phyloP scores from a whole-genome alignment of 2,329 filamentous ascomycete species.

The Calonectria hawksworthii region DNA sequence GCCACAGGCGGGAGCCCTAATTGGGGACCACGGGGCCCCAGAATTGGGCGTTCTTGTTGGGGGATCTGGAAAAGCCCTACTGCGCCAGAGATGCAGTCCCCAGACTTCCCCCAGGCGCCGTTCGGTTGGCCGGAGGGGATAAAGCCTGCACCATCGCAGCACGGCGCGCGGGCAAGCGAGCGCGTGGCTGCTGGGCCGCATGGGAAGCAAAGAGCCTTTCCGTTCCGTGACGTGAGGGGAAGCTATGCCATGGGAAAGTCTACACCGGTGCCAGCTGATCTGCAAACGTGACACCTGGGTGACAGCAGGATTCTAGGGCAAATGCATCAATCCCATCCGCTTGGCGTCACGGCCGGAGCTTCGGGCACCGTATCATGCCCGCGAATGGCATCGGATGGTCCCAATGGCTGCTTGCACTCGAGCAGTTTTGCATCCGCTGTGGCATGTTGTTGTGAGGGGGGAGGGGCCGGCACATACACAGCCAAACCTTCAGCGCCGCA shows the following conservation, averaged over 20 bases:
- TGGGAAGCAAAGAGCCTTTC: not conserved
- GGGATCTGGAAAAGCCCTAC: slow-evolving; percentile 22
- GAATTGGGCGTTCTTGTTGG: slow-evolving; percentile 20
- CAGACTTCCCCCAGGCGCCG: not conserved
- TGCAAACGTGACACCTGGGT: slow-evolving; percentile 22
- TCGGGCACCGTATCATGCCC: not conserved
- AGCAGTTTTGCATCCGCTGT: not conserved
- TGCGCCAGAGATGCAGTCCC: not conserved
- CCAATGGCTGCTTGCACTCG: not conserved
- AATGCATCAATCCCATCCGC: not conserved
- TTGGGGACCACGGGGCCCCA: slow-evolving; percentile 24
- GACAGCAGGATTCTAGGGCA: slow-evolving; percentile 16
- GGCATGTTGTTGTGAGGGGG: not conserved
- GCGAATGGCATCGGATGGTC: not conserved
- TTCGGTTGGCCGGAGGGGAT: slow-evolving; percentile 18
- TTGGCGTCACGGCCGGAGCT: slow-evolving; percentile 2
- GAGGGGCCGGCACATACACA: slow-evolving; percentile 6
- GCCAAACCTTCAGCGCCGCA: slow-evolving; percentile 43
- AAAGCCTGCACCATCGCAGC: not conserved
- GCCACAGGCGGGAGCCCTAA: slow-evolving; percentile 18
- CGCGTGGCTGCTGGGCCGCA: not conserved
- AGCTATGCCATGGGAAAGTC: not conserved
- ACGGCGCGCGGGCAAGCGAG: not conserved
- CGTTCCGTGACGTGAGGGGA: slow-evolving; percentile 4
- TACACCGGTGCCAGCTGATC: slow-evolving; percentile 12